Evolutionary conservation across 495 filamentous ascomycete genomes (phyloP).

Genomic region (Neurospora sublineolata): DNA sequence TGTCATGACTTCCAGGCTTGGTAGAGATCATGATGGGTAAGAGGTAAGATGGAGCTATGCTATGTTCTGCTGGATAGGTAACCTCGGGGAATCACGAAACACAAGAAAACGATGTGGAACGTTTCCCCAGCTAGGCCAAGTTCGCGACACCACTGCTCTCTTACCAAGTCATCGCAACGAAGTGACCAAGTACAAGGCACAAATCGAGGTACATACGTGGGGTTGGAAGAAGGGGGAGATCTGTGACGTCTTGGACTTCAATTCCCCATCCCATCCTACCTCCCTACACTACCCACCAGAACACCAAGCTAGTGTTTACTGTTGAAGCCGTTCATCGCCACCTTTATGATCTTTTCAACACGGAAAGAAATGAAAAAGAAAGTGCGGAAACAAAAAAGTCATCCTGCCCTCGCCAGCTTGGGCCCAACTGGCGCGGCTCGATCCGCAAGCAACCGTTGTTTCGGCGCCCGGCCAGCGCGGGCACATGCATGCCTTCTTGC

Average conservation of each 20-base stretch:
- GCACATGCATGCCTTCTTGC: not conserved
- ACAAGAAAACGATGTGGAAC: not conserved
- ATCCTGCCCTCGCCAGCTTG: not conserved
- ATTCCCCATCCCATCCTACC: no score
- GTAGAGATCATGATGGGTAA: not conserved
- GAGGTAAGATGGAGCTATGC: not conserved
- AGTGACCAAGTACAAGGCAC: not conserved
- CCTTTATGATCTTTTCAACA: no score
- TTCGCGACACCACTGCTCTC: not conserved
- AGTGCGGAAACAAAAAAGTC: no score
- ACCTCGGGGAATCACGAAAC: no score
- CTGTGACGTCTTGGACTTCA: not conserved
- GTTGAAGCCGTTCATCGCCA: not conserved
- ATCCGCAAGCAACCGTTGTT: conserved; percentile 19
- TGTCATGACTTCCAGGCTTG: not conserved
- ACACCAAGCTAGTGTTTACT: not conserved
- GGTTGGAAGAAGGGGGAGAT: not conserved
- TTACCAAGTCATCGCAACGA: not conserved
- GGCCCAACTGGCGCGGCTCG: conserved; percentile 12
- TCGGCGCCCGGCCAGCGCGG: conserved; percentile 2
- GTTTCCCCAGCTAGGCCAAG: not conserved
- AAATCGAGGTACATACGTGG: not conserved
- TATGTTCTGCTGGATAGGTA: not conserved
- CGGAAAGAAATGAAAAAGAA: no score
- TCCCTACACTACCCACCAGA: no score